Conservation (phyloP, 768 basidiomycete genomes). For the Kwoniella dendrophila region DNA sequence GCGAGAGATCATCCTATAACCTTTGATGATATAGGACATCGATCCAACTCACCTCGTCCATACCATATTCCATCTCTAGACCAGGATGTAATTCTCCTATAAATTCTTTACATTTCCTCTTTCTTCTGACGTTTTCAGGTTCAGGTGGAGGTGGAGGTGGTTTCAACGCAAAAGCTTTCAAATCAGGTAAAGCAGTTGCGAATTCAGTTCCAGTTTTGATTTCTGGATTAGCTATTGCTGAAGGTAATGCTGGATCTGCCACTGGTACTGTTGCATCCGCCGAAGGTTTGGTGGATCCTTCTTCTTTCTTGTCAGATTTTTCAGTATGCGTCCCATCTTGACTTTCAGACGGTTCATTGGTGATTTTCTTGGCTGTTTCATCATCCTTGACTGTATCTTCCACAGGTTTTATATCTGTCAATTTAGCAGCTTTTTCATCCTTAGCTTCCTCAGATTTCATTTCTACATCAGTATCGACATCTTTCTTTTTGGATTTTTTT, state of each 20-base stretch:
- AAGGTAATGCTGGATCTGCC: slow-evolving; percentile 14
- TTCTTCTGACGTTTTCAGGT: slow-evolving; percentile 32
- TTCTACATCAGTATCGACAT: no score
- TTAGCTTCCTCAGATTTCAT: no score
- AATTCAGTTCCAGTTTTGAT: slow-evolving; percentile 3
- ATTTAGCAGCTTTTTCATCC: no score
- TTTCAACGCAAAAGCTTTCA: slow-evolving; percentile 9
- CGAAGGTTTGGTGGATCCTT: not conserved
- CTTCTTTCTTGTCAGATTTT: not conserved
- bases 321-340: no score
- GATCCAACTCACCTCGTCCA: slow-evolving; percentile 32
- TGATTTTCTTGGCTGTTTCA: no score
- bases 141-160: slow-evolving; percentile 29
- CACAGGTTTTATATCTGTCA: no score
- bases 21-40: not conserved
- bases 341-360: no score
- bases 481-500: no score
- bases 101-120: slow-evolving; percentile 41
- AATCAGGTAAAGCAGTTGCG: slow-evolving; percentile 22
- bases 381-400: no score
- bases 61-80: slow-evolving; percentile 40
- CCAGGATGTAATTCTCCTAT: slow-evolving; percentile 37
- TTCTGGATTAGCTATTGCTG: slow-evolving; percentile 11
- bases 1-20: no score
- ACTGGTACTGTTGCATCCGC: not conserved